Conservation (phyloP, 1,284 basidiomycete species). For the Athelia psychrophila region DNA sequence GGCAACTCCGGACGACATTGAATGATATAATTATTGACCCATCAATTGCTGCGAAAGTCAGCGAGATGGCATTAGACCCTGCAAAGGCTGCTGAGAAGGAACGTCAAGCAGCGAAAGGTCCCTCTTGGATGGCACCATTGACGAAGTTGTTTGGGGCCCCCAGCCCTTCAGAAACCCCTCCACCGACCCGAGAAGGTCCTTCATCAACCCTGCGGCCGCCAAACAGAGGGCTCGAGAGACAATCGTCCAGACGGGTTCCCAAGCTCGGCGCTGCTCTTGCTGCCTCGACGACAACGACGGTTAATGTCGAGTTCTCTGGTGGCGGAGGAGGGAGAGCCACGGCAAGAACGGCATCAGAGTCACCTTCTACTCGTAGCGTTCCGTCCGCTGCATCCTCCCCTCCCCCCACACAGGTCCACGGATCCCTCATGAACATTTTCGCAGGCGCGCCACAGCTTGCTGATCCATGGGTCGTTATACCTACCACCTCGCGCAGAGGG, state of each 20-base stretch:
- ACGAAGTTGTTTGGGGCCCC: conserved; percentile 64
- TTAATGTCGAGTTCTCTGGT: conserved; percentile 91
- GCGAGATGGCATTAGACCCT: conserved; percentile 69
- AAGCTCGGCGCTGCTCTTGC: conserved; percentile 81
- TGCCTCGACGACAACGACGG: conserved; percentile 77
- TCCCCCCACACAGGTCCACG: conserved; percentile 20
- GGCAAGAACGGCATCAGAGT: conserved; percentile 48
- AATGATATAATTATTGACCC: conserved; percentile 94
- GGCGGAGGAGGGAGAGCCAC: conserved; percentile 71
- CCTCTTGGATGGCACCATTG: conserved; percentile 80
- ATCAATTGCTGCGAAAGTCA: conserved; percentile 65
- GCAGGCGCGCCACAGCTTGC: conserved; percentile 68
- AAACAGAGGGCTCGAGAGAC: conserved; percentile 16
- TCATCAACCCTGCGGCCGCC: conserved; percentile 5
- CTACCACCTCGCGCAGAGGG: conserved; percentile 38
- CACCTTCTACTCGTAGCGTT: conserved; percentile 15
- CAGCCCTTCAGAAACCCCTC: conserved; percentile 12
- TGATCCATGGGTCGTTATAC: conserved; percentile 69
- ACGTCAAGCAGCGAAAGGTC: conserved; percentile 21
- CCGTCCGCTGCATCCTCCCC: conserved; percentile 17
- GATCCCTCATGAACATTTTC: conserved; percentile 72
- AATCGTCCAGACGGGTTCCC: conserved; percentile 38
- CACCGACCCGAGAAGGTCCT: conserved; percentile 6
- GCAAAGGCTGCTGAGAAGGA: conserved; percentile 46
- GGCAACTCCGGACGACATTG: conserved; percentile 77